Evolutionary conservation across 2,329 filamentous ascomycete species (phyloP).

Genomic region (Myriosclerotinia duriaeana): DNA sequence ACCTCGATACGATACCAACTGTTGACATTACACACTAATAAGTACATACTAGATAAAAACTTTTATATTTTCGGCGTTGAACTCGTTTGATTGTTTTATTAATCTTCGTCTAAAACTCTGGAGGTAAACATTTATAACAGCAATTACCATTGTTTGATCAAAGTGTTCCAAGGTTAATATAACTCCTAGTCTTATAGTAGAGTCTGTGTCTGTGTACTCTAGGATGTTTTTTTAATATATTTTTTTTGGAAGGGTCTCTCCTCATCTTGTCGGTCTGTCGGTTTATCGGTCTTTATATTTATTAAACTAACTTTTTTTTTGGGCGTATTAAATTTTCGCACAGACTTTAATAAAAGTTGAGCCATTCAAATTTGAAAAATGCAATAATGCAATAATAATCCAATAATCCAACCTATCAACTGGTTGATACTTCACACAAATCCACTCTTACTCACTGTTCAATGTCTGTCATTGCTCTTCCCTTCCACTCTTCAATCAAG

Average conservation of each 20-base stretch:
- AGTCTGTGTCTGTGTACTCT: too few species aligned
- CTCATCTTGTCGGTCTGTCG: too few species aligned
- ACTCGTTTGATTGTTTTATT: neutral
- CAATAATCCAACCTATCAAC: conserved; percentile 7
- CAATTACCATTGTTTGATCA: conserved; percentile 2
- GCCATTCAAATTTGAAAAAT: neutral
- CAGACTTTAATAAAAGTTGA: neutral
- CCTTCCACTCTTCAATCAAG: conserved; percentile 14
- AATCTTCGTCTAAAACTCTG: neutral
- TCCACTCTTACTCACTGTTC: neutral
- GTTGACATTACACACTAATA: neutral
- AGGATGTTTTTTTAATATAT: neutral
- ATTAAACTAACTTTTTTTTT: neutral
- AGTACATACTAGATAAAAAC: neutral
- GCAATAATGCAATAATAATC: too few species aligned
- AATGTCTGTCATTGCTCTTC: neutral
- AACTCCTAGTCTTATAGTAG: too few species aligned
- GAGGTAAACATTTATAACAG: neutral
- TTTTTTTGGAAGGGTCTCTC: neutral
- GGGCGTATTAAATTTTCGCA: neutral
- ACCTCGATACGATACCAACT: neutral
- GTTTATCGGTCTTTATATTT: neutral
- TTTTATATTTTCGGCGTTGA: neutral
- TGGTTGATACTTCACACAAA: neutral
- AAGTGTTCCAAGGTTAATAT: neutral